phyloP scores from a whole-genome alignment of 2,329 filamentous ascomycete species.

The Stylonectria norvegica region DNA sequence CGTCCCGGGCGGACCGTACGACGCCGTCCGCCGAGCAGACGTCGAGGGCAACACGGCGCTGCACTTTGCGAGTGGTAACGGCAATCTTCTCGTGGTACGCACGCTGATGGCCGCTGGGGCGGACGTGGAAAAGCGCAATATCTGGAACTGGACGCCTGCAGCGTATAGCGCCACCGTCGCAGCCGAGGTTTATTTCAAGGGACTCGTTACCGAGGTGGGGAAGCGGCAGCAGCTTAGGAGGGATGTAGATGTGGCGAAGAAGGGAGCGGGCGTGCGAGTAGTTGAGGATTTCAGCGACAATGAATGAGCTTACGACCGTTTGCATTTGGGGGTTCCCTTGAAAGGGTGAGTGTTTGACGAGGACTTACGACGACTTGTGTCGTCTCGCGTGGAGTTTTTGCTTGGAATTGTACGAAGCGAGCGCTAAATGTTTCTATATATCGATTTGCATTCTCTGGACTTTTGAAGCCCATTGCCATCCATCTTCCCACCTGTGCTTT shows the following conservation, averaged over 20 bases:
- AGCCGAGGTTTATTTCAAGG: slow-evolving; percentile 80
- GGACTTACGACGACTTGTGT: no score
- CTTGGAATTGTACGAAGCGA: no score
- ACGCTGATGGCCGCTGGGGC: slow-evolving; percentile 77
- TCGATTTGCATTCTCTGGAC: no score
- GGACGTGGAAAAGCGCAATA: slow-evolving; percentile 67
- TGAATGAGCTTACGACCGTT: slow-evolving; percentile 14
- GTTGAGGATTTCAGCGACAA: slow-evolving; percentile 40
- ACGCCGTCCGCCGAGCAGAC: slow-evolving; percentile 58
- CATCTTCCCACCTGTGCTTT: no score
- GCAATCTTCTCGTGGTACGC: slow-evolving; percentile 72
- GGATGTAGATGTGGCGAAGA: slow-evolving; percentile 39
- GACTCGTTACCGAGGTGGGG: slow-evolving; percentile 68
- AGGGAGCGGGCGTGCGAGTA: slow-evolving; percentile 42
- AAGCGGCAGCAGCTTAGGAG: slow-evolving; percentile 43
- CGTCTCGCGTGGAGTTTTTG: no score
- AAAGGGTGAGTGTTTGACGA: no score
- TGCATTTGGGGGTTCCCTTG: background rate
- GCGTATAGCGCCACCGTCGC: slow-evolving; percentile 78
- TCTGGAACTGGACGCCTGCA: slow-evolving; percentile 79
- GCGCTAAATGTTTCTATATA: no score
- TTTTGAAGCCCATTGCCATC: no score
- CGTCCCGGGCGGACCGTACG: slow-evolving; percentile 50
- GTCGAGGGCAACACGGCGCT: slow-evolving; percentile 78
- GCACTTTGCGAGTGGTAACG: slow-evolving; percentile 81